These are phyloP conservation scores for Nakazawaea sp. DNA, from an alignment of 805 yeast genomes.

Conservation along the genomic window DNA sequence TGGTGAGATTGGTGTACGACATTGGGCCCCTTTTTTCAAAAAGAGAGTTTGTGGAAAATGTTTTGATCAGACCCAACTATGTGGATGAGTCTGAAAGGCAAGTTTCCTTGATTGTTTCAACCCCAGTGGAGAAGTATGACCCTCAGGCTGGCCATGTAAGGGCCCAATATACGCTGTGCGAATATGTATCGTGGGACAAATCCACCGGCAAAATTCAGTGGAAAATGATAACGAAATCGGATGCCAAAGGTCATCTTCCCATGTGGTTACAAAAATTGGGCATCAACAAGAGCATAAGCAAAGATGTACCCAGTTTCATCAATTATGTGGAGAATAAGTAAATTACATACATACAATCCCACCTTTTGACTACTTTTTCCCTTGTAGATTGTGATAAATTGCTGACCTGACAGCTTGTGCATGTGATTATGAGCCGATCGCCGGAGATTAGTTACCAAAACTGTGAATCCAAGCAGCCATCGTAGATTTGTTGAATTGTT, in stretches of 20 bases:
- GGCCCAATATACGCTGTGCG: constrained; percentile 30
- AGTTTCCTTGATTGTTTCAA: constrained; percentile 24
- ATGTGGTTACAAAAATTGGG: constrained; percentile 31
- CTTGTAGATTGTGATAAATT: too few relatives aligned
- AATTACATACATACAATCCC: too few relatives aligned
- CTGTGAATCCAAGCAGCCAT: too few relatives aligned
- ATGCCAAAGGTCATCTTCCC: constrained; percentile 34
- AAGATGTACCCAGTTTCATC: constrained; percentile 31
- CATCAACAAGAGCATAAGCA: constrained; percentile 29
- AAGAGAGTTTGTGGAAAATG: constrained; percentile 29
- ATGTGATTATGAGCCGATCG: too few relatives aligned
- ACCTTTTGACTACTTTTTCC: too few relatives aligned
- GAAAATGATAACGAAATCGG: constrained; percentile 31
- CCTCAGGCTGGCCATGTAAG: constrained; percentile 1
- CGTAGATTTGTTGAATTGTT: too few relatives aligned
- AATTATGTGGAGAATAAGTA: background rate
- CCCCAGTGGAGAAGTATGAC: constrained; percentile 13
- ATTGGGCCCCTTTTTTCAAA: constrained; percentile 28
- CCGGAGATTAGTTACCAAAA: too few relatives aligned
- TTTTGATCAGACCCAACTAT: constrained; percentile 5
- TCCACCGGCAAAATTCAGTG: constrained; percentile 18
- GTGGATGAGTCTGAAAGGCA: constrained; percentile 14
- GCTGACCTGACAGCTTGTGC: too few relatives aligned
- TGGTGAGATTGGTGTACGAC: constrained; percentile 27
- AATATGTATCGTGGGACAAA: constrained; percentile 20